Base-by-base conservation (phyloP, 2,329 filamentous ascomycete species). In the Fusarium albidum region DNA sequence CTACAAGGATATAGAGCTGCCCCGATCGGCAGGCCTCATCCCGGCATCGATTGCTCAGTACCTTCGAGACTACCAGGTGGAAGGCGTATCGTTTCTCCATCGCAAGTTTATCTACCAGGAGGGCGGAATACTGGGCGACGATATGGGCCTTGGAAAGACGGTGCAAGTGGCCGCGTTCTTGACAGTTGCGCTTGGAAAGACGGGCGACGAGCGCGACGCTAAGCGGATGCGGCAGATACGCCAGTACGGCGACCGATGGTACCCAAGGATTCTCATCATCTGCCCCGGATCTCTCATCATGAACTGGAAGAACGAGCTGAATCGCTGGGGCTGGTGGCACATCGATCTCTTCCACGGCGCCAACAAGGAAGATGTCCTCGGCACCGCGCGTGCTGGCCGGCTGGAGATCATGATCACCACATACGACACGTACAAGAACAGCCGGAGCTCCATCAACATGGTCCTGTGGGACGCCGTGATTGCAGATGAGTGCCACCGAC, bases 71-170 rank as follows among this genome's bases (percentile, higher is more conserved):
- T 99, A 99, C 67, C 95, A 99, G 71, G 80, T 98, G 2, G 83
- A 90, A 25, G 95, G 95, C 6, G 91, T 89, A 12, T 82, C 84
- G 27, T 98, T 97, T 66, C 79, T 99, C 8, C 93, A 98, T 69
- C 84, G 91, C 54, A 82, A 91, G 17, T 98, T 98, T 69, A 89
- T 97, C 5, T 94, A 91, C 61, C 95, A 99, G 68, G 89, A 88
- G 64, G 95, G 95, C 1, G 92, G 90, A 2, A 90, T 99, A 17
- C 80, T 99, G 0, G 93, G 94, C 4, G 95, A 99, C 69, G 95
- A 99, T 68, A 99, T 99, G 95, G 95, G 95, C 15, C 75, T 99
- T 27, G 95, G 95, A 1, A 99, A 99, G 74, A 99, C 95, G 0
- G 91, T 99, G 3, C 95, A 99, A 72, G 91, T 99, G 21, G 95